phyloP scores from a whole-genome alignment of 1,139 yeast species.

The Geotrichum macrosporum region DNA sequence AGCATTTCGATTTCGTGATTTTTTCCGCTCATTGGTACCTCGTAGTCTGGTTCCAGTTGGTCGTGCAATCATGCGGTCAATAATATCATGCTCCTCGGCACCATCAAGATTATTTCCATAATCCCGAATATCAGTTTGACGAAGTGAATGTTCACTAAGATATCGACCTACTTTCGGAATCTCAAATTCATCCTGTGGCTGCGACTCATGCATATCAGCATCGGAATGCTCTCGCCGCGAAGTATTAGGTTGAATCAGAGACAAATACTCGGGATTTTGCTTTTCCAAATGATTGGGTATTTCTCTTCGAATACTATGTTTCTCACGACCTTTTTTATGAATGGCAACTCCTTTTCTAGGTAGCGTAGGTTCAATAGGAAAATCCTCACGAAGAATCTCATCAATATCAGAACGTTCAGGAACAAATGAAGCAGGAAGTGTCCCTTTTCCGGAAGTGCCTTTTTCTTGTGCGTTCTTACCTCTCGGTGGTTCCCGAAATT shows the following conservation, averaged over 20 bases:
- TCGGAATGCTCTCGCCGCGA: too few species aligned
- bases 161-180: too few species aligned
- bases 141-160: background rate
- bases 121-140: slow-evolving; percentile 11
- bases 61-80: slow-evolving; percentile 17
- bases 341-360: slow-evolving; percentile 10
- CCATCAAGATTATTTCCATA: slow-evolving; percentile 11
- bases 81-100: slow-evolving; percentile 13
- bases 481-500: background rate
- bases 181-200: too few species aligned
- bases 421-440: slow-evolving; percentile 12
- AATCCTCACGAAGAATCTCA: background rate
- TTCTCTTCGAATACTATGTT: slow-evolving; percentile 4
- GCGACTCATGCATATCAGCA: too few species aligned
- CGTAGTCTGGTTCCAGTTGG: slow-evolving; percentile 5
- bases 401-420: background rate
- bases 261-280: too few species aligned
- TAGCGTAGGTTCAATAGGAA: background rate
- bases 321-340: slow-evolving; percentile 4
- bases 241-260: too few species aligned
- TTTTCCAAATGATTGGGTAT: background rate
- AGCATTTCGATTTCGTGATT: too few species aligned
- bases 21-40: too few species aligned
- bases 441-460: slow-evolving; percentile 1
- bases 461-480: background rate